Evolutionary conservation across 2,329 filamentous ascomycete species (phyloP).

Genomic region (Nemania sp.): DNA sequence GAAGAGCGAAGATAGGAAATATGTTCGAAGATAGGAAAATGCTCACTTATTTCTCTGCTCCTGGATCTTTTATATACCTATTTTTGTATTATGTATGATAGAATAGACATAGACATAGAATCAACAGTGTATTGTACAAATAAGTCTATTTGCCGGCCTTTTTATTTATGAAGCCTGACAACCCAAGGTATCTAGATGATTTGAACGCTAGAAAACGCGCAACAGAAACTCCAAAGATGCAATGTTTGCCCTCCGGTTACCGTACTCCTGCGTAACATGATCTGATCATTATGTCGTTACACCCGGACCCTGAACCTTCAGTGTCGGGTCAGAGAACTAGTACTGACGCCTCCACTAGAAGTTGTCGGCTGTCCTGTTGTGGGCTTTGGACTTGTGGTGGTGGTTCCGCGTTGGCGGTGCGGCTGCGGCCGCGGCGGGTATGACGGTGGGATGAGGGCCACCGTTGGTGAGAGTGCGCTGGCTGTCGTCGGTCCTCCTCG

Average conservation of each 20-base stretch:
- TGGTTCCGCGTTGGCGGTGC: conserved; percentile 5
- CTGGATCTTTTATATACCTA: too few relatives aligned
- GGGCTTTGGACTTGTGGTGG: too few relatives aligned
- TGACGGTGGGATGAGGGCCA: conserved; percentile 8
- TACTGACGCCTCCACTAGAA: conserved; percentile 25
- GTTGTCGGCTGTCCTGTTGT: conserved; percentile 26
- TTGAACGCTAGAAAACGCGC: too few relatives aligned
- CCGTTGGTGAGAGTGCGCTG: conserved; percentile 35
- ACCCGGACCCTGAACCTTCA: background rate
- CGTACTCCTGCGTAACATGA: conserved; percentile 2
- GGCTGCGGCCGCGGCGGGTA: conserved; percentile 13
- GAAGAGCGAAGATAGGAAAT: too few relatives aligned
- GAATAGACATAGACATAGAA: too few relatives aligned
- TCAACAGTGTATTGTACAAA: background rate
- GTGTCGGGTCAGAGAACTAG: background rate
- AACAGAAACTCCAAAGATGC: conserved; percentile 6
- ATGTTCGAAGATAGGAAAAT: too few relatives aligned
- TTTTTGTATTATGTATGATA: too few relatives aligned
- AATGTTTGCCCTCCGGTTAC: background rate
- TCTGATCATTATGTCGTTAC: conserved; percentile 16
- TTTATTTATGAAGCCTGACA: too few relatives aligned
- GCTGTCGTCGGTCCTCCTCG: conserved; percentile 34
- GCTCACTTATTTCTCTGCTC: too few relatives aligned
- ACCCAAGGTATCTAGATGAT: too few relatives aligned
- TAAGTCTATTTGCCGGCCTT: background rate